phyloP scores from a whole-genome alignment of 306 rosid species.

The Pyrus betulifolia region DNA sequence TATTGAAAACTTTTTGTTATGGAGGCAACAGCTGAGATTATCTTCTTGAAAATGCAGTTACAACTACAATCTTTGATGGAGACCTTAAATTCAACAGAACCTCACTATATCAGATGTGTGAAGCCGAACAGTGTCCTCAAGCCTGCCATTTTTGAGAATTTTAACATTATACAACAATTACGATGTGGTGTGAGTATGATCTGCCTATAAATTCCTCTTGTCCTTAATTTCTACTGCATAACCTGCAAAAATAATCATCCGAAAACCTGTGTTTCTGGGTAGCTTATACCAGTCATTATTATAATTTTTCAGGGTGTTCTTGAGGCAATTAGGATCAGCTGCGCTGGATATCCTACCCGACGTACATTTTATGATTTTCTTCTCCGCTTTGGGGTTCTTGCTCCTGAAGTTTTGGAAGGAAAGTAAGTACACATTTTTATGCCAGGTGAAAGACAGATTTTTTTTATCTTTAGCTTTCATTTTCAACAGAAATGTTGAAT shows the following conservation, averaged over 20 bases:
- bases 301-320: slow-evolving; percentile 79
- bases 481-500: background rate
- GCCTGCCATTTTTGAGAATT: slow-evolving; percentile 91
- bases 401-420: slow-evolving; percentile 94
- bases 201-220: slow-evolving; percentile 5
- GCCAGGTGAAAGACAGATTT: background rate
- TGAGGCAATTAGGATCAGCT: slow-evolving; percentile 98
- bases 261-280: slow-evolving; percentile 4
- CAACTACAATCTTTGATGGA: slow-evolving; percentile 99
- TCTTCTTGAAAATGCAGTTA: slow-evolving; percentile 47
- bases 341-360: slow-evolving; percentile 99
- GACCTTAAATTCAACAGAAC: slow-evolving; percentile 90
- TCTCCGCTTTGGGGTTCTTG: slow-evolving; percentile 94
- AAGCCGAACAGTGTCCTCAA: slow-evolving; percentile 95
- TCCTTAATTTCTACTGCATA: slow-evolving; percentile 12
- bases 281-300: slow-evolving; percentile 16
- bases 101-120: slow-evolving; percentile 99
- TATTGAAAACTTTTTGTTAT: slow-evolving; percentile 9
- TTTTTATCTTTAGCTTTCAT: background rate
- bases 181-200: slow-evolving; percentile 96
- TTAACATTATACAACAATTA: slow-evolving; percentile 86
- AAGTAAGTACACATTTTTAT: slow-evolving; percentile 49
- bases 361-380: slow-evolving; percentile 96
- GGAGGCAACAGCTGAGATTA: slow-evolving; percentile 11
- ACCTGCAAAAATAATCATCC: slow-evolving; percentile 8